These are phyloP conservation scores for Epichloe gansuensis DNA, from an alignment of 2,329 filamentous ascomycete species.

Conservation along the genomic window DNA sequence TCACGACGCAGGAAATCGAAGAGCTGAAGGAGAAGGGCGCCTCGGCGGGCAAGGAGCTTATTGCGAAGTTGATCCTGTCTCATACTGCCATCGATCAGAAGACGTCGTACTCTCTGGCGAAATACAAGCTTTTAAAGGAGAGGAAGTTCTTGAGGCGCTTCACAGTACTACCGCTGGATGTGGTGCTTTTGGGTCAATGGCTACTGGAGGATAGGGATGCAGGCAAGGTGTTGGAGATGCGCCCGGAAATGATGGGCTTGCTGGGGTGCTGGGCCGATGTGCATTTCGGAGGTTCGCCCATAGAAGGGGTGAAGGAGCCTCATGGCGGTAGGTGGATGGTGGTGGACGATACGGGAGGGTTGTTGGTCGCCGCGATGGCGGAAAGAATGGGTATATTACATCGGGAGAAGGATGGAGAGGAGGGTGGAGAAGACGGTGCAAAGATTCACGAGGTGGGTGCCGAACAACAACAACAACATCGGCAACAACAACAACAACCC, in stretches of 20 bases:
- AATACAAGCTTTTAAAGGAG: constrained; percentile 89
- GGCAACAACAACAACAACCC: not conserved
- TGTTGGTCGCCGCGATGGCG: constrained; percentile 71
- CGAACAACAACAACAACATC: constrained; percentile 1
- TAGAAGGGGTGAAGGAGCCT: constrained; percentile 13
- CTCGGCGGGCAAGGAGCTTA: constrained; percentile 74
- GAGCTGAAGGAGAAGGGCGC: constrained; percentile 60
- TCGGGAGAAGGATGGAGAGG: constrained; percentile 19
- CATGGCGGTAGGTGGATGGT: constrained; percentile 55
- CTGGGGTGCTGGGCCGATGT: constrained; percentile 84
- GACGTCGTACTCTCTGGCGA: constrained; percentile 82
- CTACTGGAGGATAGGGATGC: constrained; percentile 70
- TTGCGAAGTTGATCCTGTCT: constrained; percentile 82
- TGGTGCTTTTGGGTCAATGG: constrained; percentile 62
- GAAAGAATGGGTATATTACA: constrained; percentile 80
- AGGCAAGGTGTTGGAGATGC: constrained; percentile 68
- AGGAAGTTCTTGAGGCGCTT: constrained; percentile 89
- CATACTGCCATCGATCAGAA: constrained; percentile 89
- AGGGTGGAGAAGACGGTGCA: not conserved
- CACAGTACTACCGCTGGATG: constrained; percentile 70
- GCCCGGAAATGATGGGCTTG: constrained; percentile 71
- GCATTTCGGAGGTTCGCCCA: constrained; percentile 40
- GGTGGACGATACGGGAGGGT: constrained; percentile 74
- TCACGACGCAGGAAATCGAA: constrained; percentile 65
- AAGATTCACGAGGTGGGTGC: not conserved